Base-by-base conservation (phyloP, 1,284 basidiomycete genomes). In the Microbotryum saponariae region DNA sequence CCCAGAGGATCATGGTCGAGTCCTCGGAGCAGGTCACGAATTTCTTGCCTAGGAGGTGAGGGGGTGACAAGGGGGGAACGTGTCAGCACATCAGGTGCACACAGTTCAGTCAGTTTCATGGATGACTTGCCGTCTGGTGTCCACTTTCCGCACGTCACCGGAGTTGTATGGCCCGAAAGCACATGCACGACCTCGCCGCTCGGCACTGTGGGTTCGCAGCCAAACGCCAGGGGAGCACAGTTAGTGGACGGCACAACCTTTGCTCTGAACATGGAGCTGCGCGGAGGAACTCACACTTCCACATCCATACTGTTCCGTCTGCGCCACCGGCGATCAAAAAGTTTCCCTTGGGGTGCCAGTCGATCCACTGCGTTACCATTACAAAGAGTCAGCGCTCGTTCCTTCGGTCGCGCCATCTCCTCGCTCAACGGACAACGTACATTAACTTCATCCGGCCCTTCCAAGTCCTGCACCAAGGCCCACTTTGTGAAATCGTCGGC, bases 291-390 rank as follows among this genome's bases (percentile, higher is more conserved):
- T 72, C 75, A 93, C 92, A 78, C 78, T 96, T 89, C 93, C 93
- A 99, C 72, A 98, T 80, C 94, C 94, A 98, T n/a, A 94, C 85
- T 5, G 89, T 96, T 5, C 88, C 83, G 76, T 98, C 94, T 68
- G 94, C 90, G 21, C 89, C 88, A 45, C 94, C 94, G 0, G 90
- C 92, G 4, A 94, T 82, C 0, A 98, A 81, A 4, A 97, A 88
- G 53, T 80, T 79, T 18, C 93, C 96, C 74, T 87, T 92, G 0
- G 96, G 94, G 78, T 99, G 96, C 94, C 94, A 99, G 77, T 84
- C 80, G 56, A 98, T 74, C 84, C 91, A 97, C 90, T 94, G 65
- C 47, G 37, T 9, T 31, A 31, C 6, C 50, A 46, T 27, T 9
- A n/a, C n/a, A n/a, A n/a, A n/a, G n/a, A 46, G 52, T 25, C 25